Base-by-base conservation (phyloP, 2,329 filamentous ascomycete species). In the Didymella exigua region DNA sequence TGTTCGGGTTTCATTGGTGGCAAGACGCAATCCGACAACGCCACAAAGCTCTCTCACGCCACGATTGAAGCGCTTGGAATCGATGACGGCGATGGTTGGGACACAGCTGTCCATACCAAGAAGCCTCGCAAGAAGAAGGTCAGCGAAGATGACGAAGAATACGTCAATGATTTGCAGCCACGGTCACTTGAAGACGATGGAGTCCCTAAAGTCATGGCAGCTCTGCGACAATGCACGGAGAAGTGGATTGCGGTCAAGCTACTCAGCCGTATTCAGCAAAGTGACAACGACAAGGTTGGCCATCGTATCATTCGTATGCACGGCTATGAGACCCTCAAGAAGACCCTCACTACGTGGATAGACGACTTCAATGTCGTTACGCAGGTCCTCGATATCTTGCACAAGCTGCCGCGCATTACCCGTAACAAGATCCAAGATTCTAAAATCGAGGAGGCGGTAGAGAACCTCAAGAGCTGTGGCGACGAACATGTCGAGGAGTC, bases 221-320 rank as follows among this genome's bases (percentile, higher is more conserved):
- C 92, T 48, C 85, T 99, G 55, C 93, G 96, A 86, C 93, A 97
- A 75, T 96, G 91, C 82, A 96, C 96, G 77, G 95, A 99, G 81
- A 97, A 97, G 77, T 99, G 95, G 95, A 97, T 99, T 75, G 92
- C 91, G 2, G 92, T 97, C 77, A 98, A 98, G 77, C 81, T 99
- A 52, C 84, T 99, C 56, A 85, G 88, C 63, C 93, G 95, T 47
- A 92, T 99, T 59, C 91, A 96, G 75, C 84, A 85, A 34, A 93
- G 89, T 71, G 85, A 93, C 43, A 92, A 97, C 65, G 91, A 96
- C 69, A 87, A 87, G 60, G 91, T 97, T 51, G 86, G 90, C 57
- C 90, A 95, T 75, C 87, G 89, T 47, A 92, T 98, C 33, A 90
- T 97, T 70, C 90, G 91, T 68, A 96, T 98, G 89, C 95, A 98